Percentiles rank a stretch among this genome's conserved stretches.
These are phyloP conservation scores for Syncephalastrum monosporum DNA, from an alignment of 371 early-diverging fungal species.

Conservation along the genomic window DNA sequence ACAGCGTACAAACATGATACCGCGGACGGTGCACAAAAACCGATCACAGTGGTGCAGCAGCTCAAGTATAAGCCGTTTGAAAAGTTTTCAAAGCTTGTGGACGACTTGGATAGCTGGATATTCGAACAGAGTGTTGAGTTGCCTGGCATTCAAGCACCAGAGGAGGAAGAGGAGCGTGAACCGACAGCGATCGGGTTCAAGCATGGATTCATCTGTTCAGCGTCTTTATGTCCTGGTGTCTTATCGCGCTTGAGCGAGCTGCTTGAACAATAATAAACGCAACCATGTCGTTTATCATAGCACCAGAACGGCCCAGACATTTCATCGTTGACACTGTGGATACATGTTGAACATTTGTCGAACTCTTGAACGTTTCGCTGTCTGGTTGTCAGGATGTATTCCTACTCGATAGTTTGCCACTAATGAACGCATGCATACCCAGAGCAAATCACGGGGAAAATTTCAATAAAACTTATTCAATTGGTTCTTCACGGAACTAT, in stretches of 20 bases:
- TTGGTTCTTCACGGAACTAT: too few relatives aligned
- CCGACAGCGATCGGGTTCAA: conserved; percentile 44
- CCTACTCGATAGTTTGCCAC: too few relatives aligned
- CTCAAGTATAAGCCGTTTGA: conserved; percentile 34
- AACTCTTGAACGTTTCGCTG: too few relatives aligned
- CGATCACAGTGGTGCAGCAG: conserved; percentile 38
- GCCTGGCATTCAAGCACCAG: conserved; percentile 7
- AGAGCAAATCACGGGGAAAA: too few relatives aligned
- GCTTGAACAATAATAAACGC: too few relatives aligned
- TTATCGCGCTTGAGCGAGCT: conserved; percentile 11
- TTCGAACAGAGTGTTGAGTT: conserved; percentile 17
- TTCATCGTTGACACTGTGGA: too few relatives aligned
- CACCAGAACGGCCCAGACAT: too few relatives aligned
- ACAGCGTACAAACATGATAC: conserved; percentile 1
- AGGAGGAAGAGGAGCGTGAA: conserved; percentile 17
- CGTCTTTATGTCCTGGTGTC: conserved; percentile 29
- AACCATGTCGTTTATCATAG: too few relatives aligned
- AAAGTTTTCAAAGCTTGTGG: conserved; percentile 28
- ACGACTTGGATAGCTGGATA: conserved; percentile 34
- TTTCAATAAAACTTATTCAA: too few relatives aligned
- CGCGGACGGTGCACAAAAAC: conserved; percentile 6
- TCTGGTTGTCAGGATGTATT: too few relatives aligned
- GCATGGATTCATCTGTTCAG: conserved; percentile 50
- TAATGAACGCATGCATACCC: too few relatives aligned
- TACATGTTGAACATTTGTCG: too few relatives aligned